phyloP scores from a whole-genome alignment of 257 asterid species.

The Datura wrightii region DNA sequence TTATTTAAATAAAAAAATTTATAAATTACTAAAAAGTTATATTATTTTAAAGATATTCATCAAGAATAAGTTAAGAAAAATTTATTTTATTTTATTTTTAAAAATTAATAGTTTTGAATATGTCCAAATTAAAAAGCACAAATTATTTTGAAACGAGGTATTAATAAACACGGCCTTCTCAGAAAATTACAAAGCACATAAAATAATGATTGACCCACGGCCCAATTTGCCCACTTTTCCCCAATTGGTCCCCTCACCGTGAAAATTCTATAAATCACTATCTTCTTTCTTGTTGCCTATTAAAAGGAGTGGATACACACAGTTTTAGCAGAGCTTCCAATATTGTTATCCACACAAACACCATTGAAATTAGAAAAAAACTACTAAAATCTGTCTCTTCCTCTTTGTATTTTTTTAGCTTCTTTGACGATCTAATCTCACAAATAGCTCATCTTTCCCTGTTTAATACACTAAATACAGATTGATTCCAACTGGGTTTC shows the following conservation, averaged over 20 bases:
- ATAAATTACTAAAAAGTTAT: too few species aligned
- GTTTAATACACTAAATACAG: not conserved
- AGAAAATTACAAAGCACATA: slow-evolving; percentile 23
- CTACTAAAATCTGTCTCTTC: not conserved
- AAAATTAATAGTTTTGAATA: too few species aligned
- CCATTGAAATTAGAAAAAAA: not conserved
- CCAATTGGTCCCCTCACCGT: not conserved
- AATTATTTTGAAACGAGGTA: too few species aligned
- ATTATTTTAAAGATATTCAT: too few species aligned
- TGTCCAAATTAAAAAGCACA: too few species aligned
- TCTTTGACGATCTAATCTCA: not conserved
- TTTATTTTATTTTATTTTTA: too few species aligned
- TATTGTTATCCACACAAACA: not conserved
- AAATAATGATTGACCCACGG: slow-evolving; percentile 31
- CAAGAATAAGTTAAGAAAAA: too few species aligned
- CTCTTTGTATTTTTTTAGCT: too few species aligned
- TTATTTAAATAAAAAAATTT: too few species aligned
- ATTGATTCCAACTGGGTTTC: slow-evolving; percentile 1
- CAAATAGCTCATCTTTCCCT: not conserved
- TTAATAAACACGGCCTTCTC: slow-evolving; percentile 7
- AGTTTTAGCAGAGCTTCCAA: slow-evolving; percentile 24
- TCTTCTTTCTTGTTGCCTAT: not conserved
- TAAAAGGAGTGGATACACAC: slow-evolving; percentile 28
- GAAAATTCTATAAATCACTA: slow-evolving; percentile 25
- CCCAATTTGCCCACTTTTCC: not conserved